These are phyloP conservation scores for Botrytis byssoidea DNA, from an alignment of 2,329 filamentous ascomycete species.

Conservation along the genomic window DNA sequence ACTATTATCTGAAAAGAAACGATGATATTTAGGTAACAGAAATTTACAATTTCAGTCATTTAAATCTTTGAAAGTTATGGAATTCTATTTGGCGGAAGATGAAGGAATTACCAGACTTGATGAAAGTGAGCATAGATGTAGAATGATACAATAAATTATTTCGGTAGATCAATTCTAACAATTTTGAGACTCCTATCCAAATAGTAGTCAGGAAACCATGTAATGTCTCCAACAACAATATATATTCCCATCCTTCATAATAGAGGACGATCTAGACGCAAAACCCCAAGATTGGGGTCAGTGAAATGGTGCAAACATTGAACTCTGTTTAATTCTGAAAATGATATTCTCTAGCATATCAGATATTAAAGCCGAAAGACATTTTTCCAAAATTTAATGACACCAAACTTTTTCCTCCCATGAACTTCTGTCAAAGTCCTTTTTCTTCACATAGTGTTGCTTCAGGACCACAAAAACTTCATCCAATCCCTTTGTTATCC, in stretches of 20 bases:
- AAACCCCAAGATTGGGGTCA: not conserved
- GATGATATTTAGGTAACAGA: not conserved
- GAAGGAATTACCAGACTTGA: not conserved
- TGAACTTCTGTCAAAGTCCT: not conserved
- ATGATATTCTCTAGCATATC: no score
- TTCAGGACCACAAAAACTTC: not conserved
- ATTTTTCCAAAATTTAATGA: not conserved
- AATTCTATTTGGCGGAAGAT: not conserved
- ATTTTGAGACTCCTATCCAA: not conserved
- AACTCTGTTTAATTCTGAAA: not conserved
- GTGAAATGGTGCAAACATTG: not conserved
- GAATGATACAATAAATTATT: not conserved
- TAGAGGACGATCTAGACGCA: not conserved
- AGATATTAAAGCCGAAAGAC: not conserved
- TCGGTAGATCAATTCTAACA: not conserved
- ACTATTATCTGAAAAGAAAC: fast-evolving
- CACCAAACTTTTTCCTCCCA: not conserved
- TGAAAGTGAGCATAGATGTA: fast-evolving
- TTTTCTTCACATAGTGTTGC: not conserved
- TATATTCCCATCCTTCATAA: not conserved
- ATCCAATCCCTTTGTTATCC: not conserved
- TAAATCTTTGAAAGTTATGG: not conserved
- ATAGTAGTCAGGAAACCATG: not conserved
- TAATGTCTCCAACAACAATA: not conserved
- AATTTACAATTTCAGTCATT: not conserved